Evolutionary conservation across 345 rosid genomes (phyloP).

Genomic region (Eucalyptus curtisii): DNA sequence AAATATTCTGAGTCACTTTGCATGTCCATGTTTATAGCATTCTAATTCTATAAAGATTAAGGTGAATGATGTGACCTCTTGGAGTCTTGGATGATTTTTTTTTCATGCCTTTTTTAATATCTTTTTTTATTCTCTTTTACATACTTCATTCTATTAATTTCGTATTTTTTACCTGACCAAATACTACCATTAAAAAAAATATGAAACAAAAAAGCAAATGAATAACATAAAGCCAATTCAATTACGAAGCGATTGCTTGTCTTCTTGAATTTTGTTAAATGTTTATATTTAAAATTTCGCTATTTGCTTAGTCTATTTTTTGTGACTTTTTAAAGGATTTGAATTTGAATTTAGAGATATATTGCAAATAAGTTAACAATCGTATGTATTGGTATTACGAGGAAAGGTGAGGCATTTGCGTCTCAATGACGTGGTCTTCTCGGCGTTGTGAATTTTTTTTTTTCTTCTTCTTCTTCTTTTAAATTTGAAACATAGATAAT

Average conservation of each 20-base stretch:
- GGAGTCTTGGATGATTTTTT: not conserved
- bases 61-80: not conserved
- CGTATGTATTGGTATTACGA: not conserved
- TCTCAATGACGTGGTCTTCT: not conserved
- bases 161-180: not conserved
- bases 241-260: not conserved
- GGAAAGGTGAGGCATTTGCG: not conserved
- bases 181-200: fast-evolving
- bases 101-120: not conserved
- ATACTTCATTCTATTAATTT: not conserved
- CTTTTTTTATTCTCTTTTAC: fast-evolving
- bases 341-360: not conserved
- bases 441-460: not conserved
- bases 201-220: not conserved
- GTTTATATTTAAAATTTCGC: not conserved
- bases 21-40: not conserved
- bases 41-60: not conserved
- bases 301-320: not conserved
- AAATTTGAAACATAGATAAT: not conserved
- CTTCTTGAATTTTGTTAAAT: not conserved
- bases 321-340: not conserved
- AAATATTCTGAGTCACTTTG: not conserved
- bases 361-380: not conserved
- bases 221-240: not conserved
- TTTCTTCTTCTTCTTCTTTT: no score